phyloP scores from a whole-genome alignment of 352 stramenopile genomes.

The Phytophthora uliginosa region DNA sequence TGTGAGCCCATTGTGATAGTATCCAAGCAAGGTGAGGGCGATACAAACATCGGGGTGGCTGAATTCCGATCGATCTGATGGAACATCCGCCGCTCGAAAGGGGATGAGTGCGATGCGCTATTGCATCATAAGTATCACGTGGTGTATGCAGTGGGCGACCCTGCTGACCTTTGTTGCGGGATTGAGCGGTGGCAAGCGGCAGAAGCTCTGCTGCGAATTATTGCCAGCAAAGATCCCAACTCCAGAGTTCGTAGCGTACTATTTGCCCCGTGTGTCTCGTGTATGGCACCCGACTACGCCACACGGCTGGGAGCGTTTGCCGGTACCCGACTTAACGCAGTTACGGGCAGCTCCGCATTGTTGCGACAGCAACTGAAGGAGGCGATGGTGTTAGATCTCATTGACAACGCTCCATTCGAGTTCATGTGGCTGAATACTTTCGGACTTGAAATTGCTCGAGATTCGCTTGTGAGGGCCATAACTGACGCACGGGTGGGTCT shows the following conservation, averaged over 20 bases:
- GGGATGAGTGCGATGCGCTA: conserved; percentile 82
- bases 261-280: conserved; percentile 32
- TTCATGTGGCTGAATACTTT: conserved; percentile 71
- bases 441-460: conserved; percentile 37
- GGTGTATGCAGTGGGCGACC: conserved; percentile 83
- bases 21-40: conserved; percentile 82
- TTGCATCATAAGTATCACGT: conserved; percentile 91
- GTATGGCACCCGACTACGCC: conserved; percentile 45
- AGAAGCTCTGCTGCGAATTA: conserved; percentile 51
- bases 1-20: conserved; percentile 85
- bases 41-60: conserved; percentile 91
- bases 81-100: conserved; percentile 87
- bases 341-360: conserved; percentile 17
- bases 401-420: conserved; percentile 67
- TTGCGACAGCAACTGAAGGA: conserved; percentile 37
- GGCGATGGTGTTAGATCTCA: conserved; percentile 69
- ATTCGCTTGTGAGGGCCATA: conserved; percentile 43
- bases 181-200: conserved; percentile 61
- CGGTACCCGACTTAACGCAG: conserved; percentile 51
- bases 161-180: conserved; percentile 54
- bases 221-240: conserved; percentile 10
- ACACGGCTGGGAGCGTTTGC: conserved; percentile 48
- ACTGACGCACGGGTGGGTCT: conserved; percentile 41
- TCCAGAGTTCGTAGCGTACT: background rate
- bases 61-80: conserved; percentile 88